Evolutionary conservation across 129 eudicot species (phyloP), one percentile per base, ranked within the genome.

Genomic region (Glebionis coronaria): DNA sequence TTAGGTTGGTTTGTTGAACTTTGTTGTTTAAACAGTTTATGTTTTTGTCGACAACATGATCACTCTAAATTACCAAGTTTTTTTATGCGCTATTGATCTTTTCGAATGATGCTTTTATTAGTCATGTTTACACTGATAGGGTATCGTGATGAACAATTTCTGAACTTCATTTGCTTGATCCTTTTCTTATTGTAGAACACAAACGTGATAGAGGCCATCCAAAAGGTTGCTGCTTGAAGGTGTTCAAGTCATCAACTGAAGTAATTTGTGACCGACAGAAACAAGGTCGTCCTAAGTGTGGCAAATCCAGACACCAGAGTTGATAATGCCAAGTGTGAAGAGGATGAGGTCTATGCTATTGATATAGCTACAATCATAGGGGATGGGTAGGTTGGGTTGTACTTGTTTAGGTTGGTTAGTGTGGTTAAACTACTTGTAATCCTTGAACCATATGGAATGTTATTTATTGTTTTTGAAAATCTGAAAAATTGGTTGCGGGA

Each of bases 191-290:
- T 45, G 69, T 76, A 90, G 95, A 87, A 84, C 74, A 84, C 76
- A 84, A 95, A 87, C 53, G 97, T 87, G 40, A 87, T 92, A 2
- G 92, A 84, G 63, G 95, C 95, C 46, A 79, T 90, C 62, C 91
- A 90, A 80, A 90, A 90, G 77, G 97, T 87, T 80, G 89, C 95
- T 71, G 91, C 89, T 27, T 28, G 98, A 91, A 78, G 98, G 96
- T 42, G 98, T 91, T 44, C 91, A 7, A 88, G 96, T 59, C 95
- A 91, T 67, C 97, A 91, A 75, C 60, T 84, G 70, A 91, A 91
- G 42, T 95, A 91, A 61, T 87, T 84, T 71, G 95, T 86, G 68
- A 80, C 84, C 67, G 97, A 91, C 69, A 96, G 96, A 54, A 91
- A 91, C 81, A 91, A 91, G 73, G 98, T 88, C 6, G 90, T 85